Evolutionary conservation across 106 monocot genomes (phyloP).

Genomic region (Dactylorhiza incarnata): DNA sequence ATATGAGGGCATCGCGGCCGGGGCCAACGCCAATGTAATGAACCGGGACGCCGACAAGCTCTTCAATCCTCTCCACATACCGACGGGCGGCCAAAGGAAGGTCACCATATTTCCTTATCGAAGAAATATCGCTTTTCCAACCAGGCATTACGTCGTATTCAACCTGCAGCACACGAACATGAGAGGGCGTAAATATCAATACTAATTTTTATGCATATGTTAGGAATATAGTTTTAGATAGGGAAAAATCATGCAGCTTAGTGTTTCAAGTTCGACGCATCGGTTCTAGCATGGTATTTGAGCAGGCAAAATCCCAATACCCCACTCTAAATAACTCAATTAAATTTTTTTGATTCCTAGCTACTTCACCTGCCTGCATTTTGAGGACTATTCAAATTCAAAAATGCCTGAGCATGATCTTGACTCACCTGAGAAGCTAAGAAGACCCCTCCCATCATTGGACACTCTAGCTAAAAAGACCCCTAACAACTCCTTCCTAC

Average conservation of each 20-base stretch:
- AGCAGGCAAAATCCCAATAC: neutral
- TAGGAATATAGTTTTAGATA: neutral
- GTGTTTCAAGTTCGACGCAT: too few relatives aligned
- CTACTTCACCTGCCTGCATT: too few relatives aligned
- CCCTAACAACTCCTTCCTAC: neutral
- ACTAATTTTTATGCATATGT: neutral
- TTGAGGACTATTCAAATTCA: too few relatives aligned
- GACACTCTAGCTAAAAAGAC: too few relatives aligned
- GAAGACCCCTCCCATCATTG: too few relatives aligned
- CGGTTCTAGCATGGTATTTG: too few relatives aligned
- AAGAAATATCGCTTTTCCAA: constrained; percentile 77
- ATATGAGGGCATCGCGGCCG: constrained; percentile 92
- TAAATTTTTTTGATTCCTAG: too few relatives aligned
- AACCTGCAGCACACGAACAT: constrained; percentile 37
- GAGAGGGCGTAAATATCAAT: neutral
- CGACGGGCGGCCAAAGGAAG: constrained; percentile 61
- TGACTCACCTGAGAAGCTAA: too few relatives aligned
- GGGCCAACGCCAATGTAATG: constrained; percentile 95
- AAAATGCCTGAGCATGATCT: too few relatives aligned
- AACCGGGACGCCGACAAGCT: constrained; percentile 74
- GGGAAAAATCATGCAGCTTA: too few relatives aligned
- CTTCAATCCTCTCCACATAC: constrained; percentile 88
- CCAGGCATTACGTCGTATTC: constrained; percentile 88
- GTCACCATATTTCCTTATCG: constrained; percentile 59
- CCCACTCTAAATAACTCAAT: too few relatives aligned